Percentiles rank a stretch among this genome's conserved stretches.
Conservation (phyloP, 208 protist genomes). For the Tritrichomonas foetus region DNA sequence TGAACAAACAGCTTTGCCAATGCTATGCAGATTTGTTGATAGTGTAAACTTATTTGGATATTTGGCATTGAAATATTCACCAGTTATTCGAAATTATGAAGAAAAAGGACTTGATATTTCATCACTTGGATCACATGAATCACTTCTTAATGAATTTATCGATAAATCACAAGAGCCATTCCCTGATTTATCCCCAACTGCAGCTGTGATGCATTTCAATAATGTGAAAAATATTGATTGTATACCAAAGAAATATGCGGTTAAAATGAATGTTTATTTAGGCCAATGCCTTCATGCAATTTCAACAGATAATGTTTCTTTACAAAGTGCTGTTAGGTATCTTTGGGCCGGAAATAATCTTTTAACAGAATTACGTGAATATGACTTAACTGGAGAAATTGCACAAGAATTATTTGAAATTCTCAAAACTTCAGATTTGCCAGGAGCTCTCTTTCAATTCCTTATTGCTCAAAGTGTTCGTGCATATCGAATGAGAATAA, state of each 20-base stretch:
- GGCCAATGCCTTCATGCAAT: neutral
- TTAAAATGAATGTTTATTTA: neutral
- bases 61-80: neutral
- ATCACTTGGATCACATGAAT: neutral
- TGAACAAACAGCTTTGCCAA: neutral
- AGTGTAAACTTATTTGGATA: slow-evolving; percentile 17
- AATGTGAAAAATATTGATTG: neutral
- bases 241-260: neutral
- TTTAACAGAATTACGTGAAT: neutral
- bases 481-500: neutral
- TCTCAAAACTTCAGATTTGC: neutral
- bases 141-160: neutral
- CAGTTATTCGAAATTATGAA: neutral
- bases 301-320: neutral
- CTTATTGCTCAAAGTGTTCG: neutral
- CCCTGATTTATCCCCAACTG: neutral
- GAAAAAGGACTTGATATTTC: neutral
- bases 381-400: neutral
- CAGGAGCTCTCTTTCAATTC: neutral
- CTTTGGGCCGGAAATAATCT: neutral
- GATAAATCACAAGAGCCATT: slow-evolving; percentile 18
- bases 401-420: neutral
- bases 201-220: slow-evolving; percentile 9
- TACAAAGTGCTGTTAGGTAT: neutral
- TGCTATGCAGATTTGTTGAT: neutral